Evolutionary conservation across 1,284 basidiomycete genomes (phyloP).

Genomic region (Mycena sp.): DNA sequence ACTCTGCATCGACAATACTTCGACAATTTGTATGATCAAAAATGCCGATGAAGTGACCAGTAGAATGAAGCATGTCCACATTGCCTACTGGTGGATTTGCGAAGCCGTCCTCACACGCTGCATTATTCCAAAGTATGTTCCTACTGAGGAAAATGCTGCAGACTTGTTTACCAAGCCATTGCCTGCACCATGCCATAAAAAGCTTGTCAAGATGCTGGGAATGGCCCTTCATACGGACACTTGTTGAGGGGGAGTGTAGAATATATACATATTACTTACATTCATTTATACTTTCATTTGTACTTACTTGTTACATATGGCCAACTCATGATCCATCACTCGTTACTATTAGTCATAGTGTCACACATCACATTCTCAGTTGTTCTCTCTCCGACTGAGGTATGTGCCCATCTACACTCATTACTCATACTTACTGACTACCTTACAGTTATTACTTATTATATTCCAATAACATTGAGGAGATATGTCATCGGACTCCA

Average conservation of each 20-base stretch:
- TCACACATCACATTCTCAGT: no score
- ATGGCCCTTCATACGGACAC: constrained; percentile 11
- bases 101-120: constrained; percentile 35
- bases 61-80: constrained; percentile 55
- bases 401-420: no score
- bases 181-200: not conserved
- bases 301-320: no score
- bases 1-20: constrained; percentile 45
- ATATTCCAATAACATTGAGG: no score
- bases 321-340: no score
- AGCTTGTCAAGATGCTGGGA: constrained; percentile 8
- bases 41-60: constrained; percentile 42
- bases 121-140: not conserved
- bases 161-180: constrained; percentile 19
- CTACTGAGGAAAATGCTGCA: constrained; percentile 7
- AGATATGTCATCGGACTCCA: no score
- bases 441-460: no score
- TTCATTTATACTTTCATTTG: no score
- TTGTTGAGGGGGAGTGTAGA: constrained; percentile 23
- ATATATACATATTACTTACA: no score
- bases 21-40: constrained; percentile 44
- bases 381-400: no score
- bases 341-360: no score
- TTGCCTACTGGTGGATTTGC: constrained; percentile 47
- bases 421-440: no score